Evolutionary conservation across 106 monocot species (phyloP).

Genomic region (Allium fistulosum): DNA sequence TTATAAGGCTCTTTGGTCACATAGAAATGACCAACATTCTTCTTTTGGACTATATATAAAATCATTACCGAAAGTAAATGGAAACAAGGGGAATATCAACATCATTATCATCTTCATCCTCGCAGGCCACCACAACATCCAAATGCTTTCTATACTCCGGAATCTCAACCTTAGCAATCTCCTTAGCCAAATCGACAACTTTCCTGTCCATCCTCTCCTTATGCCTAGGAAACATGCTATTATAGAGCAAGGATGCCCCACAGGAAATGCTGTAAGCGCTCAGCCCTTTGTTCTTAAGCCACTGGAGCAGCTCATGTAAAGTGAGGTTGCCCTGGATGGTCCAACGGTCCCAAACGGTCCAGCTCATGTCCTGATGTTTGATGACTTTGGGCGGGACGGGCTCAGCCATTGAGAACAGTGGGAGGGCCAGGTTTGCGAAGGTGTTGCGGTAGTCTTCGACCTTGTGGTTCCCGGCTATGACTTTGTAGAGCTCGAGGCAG

Average conservation of each 20-base stretch:
- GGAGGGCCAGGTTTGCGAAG: slow-evolving; percentile 36
- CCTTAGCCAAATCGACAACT: slow-evolving; percentile 47
- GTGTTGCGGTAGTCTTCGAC: slow-evolving; percentile 38
- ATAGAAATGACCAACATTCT: too few relatives aligned
- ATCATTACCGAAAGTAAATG: slow-evolving; percentile 11
- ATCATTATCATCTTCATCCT: slow-evolving; percentile 50
- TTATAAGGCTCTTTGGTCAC: too few relatives aligned
- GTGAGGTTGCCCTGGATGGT: slow-evolving; percentile 35
- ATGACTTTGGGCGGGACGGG: slow-evolving; percentile 30
- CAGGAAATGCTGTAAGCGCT: slow-evolving; percentile 58
- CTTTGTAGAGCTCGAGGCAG: slow-evolving; percentile 42
- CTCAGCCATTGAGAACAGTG: slow-evolving; percentile 30
- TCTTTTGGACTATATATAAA: too few relatives aligned
- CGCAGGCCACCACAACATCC: slow-evolving; percentile 53
- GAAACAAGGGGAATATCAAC: slow-evolving; percentile 33
- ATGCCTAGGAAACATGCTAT: slow-evolving; percentile 43
- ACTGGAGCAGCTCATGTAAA: slow-evolving; percentile 48
- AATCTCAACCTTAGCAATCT: slow-evolving; percentile 53
- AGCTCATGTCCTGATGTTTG: slow-evolving; percentile 31
- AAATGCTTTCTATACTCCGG: slow-evolving; percentile 29
- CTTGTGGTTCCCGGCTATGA: slow-evolving; percentile 19
- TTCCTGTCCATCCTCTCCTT: slow-evolving; percentile 49
- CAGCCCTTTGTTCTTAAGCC: slow-evolving; percentile 50
- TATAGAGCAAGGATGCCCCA: slow-evolving; percentile 48
- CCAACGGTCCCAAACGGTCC: slow-evolving; percentile 49